phyloP scores from a whole-genome alignment of 257 asterid genomes.

The Gentiana dahurica region DNA sequence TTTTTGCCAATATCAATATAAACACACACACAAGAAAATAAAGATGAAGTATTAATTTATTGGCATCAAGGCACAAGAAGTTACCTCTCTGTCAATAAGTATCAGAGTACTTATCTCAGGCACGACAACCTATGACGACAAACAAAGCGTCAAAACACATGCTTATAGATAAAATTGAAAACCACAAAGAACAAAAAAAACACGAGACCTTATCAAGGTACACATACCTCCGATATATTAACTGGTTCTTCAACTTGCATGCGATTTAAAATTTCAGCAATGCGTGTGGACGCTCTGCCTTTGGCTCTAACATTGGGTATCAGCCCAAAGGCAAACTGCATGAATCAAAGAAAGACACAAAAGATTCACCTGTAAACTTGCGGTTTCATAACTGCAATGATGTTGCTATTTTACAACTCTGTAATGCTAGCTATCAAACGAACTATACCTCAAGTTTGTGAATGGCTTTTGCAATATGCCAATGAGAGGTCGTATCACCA shows the following conservation, averaged over 20 bases:
- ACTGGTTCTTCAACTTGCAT: constrained; percentile 96
- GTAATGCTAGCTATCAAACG: neutral
- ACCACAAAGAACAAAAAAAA: constrained; percentile 4
- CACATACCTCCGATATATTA: constrained; percentile 54
- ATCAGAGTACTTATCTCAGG: constrained; percentile 89
- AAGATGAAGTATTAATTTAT: too few species aligned
- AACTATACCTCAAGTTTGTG: constrained; percentile 77
- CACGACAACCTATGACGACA: constrained; percentile 46
- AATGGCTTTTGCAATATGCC: constrained; percentile 94
- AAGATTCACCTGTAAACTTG: neutral
- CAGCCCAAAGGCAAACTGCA: constrained; percentile 80
- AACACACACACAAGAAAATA: too few species aligned
- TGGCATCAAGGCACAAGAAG: constrained; percentile 2
- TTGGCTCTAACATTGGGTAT: constrained; percentile 95
- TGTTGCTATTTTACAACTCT: neutral
- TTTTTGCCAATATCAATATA: too few species aligned
- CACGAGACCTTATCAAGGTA: constrained; percentile 6
- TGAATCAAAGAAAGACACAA: constrained; percentile 9
- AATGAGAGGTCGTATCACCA: constrained; percentile 79
- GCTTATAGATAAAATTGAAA: constrained; percentile 2
- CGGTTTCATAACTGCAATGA: neutral
- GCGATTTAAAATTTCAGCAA: constrained; percentile 80
- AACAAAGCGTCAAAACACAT: constrained; percentile 7
- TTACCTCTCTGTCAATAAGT: constrained; percentile 93
- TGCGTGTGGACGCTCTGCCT: constrained; percentile 81